These are phyloP conservation scores for Sporisorium iseilematis-ciliati DNA, from an alignment of 1,284 basidiomycete species.

Conservation along the genomic window DNA sequence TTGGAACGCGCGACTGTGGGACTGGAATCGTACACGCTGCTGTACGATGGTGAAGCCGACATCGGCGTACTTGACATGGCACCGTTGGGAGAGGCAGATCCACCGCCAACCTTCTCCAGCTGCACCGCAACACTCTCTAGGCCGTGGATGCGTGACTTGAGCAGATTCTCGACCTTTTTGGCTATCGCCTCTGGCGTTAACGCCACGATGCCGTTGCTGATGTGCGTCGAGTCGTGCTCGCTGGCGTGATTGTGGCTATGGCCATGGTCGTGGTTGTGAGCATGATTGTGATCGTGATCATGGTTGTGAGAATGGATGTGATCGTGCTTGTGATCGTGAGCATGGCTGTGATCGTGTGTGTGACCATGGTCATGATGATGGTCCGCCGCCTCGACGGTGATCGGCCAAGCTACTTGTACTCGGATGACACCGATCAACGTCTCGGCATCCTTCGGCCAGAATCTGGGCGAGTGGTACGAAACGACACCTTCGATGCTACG, in stretches of 20 bases:
- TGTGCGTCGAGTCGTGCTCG: conserved; percentile 2
- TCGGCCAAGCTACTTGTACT: conserved; percentile 71
- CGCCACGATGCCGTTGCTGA: not conserved
- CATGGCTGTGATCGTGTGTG: conserved; percentile 3
- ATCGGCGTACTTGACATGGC: conserved; percentile 18
- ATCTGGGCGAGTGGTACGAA: conserved; percentile 83
- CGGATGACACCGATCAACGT: conserved; percentile 85
- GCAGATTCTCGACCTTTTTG: conserved; percentile 47
- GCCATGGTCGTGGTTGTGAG: conserved; percentile 74
- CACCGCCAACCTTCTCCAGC: conserved; percentile 34
- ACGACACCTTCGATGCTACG: conserved; percentile 77
- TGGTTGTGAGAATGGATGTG: conserved; percentile 12
- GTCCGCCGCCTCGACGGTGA: conserved; percentile 51
- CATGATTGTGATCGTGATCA: conserved; percentile 72
- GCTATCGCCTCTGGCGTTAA: conserved; percentile 50
- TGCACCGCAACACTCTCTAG: conserved; percentile 62
- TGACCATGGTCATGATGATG: conserved; percentile 7
- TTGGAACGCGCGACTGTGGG: conserved; percentile 12
- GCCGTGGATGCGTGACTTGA: conserved; percentile 53
- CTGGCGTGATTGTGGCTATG: conserved; percentile 66
- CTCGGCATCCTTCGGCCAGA: conserved; percentile 95
- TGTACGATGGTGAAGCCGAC: conserved; percentile 32
- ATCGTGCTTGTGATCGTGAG: conserved; percentile 2
- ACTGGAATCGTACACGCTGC: conserved; percentile 29
- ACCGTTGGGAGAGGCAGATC: conserved; percentile 9